phyloP scores from a whole-genome alignment of 805 yeast genomes.

The Millerozyma miso region DNA sequence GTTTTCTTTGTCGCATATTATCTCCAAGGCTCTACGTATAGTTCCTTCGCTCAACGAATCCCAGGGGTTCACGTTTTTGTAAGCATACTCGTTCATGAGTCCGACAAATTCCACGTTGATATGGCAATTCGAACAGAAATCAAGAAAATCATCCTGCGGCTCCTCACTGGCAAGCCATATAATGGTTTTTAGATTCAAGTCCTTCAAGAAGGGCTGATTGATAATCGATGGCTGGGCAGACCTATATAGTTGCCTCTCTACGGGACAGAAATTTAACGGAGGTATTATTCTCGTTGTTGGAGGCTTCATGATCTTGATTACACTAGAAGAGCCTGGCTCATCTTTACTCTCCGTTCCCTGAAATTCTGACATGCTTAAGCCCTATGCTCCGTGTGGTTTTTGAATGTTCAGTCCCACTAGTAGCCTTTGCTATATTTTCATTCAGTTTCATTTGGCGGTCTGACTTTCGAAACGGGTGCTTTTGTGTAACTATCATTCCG shows the following conservation, averaged over 20 bases:
- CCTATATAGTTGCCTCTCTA: slow-evolving; percentile 79
- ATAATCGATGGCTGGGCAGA: slow-evolving; percentile 95
- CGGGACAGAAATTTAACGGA: slow-evolving; percentile 93
- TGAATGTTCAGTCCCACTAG: neutral
- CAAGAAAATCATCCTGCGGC: slow-evolving; percentile 83
- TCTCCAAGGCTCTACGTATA: slow-evolving; percentile 71
- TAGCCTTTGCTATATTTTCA: neutral
- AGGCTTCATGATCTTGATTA: slow-evolving; percentile 35
- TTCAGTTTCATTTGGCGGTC: neutral
- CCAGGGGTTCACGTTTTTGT: slow-evolving; percentile 74
- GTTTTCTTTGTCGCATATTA: slow-evolving; percentile 66
- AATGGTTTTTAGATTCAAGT: slow-evolving; percentile 70
- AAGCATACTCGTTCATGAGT: slow-evolving; percentile 58
- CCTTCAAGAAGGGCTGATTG: slow-evolving; percentile 79
- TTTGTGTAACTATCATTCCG: neutral
- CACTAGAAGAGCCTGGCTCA: neutral
- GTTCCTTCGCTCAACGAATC: slow-evolving; percentile 85
- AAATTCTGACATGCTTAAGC: neutral
- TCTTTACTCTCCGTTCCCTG: neutral
- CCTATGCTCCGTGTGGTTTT: neutral
- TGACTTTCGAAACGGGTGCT: neutral
- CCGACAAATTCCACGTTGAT: slow-evolving; percentile 83
- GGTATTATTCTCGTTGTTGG: slow-evolving; percentile 77
- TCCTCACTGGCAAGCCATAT: slow-evolving; percentile 96
- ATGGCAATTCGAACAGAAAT: slow-evolving; percentile 68